phyloP scores from a whole-genome alignment of 192 early-diverging fungal species.

The Coemansia sp. region DNA sequence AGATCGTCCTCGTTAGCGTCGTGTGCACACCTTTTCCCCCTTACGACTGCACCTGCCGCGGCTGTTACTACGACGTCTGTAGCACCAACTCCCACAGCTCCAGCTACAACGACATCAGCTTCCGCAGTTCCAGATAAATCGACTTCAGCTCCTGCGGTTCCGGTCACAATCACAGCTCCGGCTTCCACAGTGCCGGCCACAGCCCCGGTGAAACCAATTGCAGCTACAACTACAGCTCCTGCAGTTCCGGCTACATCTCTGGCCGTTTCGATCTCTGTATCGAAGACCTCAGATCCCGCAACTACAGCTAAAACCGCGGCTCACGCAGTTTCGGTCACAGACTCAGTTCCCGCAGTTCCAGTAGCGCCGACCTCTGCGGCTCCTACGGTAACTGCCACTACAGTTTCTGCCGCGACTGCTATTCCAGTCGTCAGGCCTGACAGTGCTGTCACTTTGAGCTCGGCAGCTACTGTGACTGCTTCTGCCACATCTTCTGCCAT shows the following conservation, averaged over 20 bases:
- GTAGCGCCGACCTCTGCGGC: background rate
- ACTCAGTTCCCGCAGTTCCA: too few relatives aligned
- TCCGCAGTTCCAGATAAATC: background rate
- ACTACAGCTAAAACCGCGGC: background rate
- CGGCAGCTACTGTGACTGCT: background rate
- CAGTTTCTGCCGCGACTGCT: background rate
- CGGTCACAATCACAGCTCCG: too few relatives aligned
- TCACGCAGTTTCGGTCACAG: background rate
- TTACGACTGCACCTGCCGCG: background rate
- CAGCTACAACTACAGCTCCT: too few relatives aligned
- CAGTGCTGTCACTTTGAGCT: background rate
- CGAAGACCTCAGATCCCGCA: background rate
- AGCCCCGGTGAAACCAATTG: too few relatives aligned
- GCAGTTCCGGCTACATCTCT: too few relatives aligned
- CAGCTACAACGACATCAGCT: background rate
- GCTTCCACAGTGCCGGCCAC: too few relatives aligned
- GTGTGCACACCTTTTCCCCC: background rate
- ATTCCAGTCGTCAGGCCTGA: background rate
- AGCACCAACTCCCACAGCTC: too few relatives aligned
- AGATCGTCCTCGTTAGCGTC: background rate
- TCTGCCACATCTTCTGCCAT: background rate
- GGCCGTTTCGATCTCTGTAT: too few relatives aligned
- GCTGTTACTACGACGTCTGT: background rate
- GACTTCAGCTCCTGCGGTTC: too few relatives aligned
- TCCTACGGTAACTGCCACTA: background rate